Conservation (phyloP, 2,329 filamentous ascomycete genomes). For the Chaetomium strumarium region DNA sequence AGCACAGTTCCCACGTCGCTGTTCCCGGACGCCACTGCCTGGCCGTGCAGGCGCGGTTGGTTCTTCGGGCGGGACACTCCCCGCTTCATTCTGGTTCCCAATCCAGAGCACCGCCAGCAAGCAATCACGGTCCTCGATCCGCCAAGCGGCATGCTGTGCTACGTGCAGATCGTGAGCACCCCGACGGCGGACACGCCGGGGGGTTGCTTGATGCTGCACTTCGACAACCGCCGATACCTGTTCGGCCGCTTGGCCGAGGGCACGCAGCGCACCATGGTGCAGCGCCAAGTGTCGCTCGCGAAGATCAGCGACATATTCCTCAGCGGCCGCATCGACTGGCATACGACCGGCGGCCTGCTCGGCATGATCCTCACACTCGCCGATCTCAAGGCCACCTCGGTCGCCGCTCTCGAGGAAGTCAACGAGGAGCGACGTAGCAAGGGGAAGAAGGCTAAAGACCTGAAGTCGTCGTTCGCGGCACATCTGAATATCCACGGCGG, state of each 20-base stretch:
- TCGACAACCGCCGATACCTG: conserved; percentile 75
- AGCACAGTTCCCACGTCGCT: background rate
- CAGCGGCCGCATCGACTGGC: conserved; percentile 71
- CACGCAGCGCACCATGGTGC: conserved; percentile 68
- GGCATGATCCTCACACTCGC: conserved; percentile 82
- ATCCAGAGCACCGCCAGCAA: background rate
- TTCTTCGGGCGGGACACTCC: background rate
- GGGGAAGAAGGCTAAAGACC: conserved; percentile 27
- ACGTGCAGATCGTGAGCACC: conserved; percentile 68
- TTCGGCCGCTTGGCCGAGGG: conserved; percentile 82
- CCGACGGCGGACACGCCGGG: conserved; percentile 87
- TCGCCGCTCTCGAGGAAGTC: conserved; percentile 34
- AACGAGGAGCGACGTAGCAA: conserved; percentile 39
- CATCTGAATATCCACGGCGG: conserved; percentile 58
- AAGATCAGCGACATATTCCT: conserved; percentile 76
- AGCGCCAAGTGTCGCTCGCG: conserved; percentile 58
- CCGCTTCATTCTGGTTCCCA: conserved; percentile 5
- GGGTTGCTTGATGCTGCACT: conserved; percentile 69
- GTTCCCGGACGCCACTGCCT: background rate
- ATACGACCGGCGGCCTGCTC: conserved; percentile 71
- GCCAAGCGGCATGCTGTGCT: conserved; percentile 57
- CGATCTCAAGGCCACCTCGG: conserved; percentile 51
- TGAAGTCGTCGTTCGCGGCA: background rate
- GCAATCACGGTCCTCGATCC: background rate
- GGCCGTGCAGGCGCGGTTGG: background rate